These are phyloP conservation scores for Colletotrichum tamarilloi DNA, from an alignment of 2,329 filamentous ascomycete genomes.

Conservation along the genomic window DNA sequence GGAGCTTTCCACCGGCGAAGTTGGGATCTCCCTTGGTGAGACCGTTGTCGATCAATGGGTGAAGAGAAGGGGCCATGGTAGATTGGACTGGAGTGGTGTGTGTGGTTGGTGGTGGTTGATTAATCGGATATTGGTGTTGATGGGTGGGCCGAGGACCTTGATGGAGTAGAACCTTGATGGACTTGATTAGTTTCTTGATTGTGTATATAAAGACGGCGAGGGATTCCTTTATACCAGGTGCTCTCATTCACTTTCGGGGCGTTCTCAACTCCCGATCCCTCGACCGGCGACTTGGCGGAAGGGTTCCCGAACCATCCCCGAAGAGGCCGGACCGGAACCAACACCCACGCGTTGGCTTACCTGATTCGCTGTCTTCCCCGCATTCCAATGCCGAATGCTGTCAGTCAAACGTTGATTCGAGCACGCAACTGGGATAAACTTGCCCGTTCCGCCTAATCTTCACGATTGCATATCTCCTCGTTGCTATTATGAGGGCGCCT, in stretches of 20 bases:
- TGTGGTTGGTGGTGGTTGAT: background rate
- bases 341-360: constrained; percentile 9
- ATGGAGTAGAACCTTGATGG: constrained; percentile 27
- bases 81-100: background rate
- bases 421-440: constrained; percentile 17
- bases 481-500: background rate
- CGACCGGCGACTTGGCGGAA: constrained; percentile 9
- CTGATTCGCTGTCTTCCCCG: constrained; percentile 31
- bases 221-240: background rate
- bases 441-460: constrained; percentile 20
- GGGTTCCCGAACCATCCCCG: constrained; percentile 28
- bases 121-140: background rate
- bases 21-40: constrained; percentile 63
- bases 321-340: constrained; percentile 21
- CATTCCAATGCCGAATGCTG: constrained; percentile 7
- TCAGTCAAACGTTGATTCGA: constrained; percentile 14
- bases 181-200: background rate
- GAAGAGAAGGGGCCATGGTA: constrained; percentile 58
- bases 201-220: constrained; percentile 4
- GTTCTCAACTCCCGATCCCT: constrained; percentile 8
- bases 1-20: constrained; percentile 70
- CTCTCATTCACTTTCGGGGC: background rate
- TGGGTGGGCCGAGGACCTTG: constrained; percentile 8
- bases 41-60: constrained; percentile 73
- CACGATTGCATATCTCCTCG: background rate